Conservation (phyloP, 352 stramenopile species). For the Chrysophaeum taylorii region DNA sequence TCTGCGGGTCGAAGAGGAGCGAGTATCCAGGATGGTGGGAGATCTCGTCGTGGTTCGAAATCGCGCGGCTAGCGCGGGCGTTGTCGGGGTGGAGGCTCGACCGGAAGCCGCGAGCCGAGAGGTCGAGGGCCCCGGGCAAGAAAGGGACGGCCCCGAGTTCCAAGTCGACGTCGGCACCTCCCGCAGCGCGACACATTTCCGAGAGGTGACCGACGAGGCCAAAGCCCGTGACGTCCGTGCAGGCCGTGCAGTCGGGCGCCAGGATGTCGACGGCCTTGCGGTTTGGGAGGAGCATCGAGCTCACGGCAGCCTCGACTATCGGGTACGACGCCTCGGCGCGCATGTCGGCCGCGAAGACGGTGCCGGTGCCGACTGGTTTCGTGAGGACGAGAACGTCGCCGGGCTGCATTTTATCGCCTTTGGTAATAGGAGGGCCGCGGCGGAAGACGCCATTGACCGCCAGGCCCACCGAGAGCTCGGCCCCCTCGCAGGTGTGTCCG, state of each 20-base stretch:
- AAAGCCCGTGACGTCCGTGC: constrained; percentile 34
- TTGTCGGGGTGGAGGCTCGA: constrained; percentile 27
- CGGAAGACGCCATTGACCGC: not conserved
- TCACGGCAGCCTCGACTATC: constrained; percentile 22
- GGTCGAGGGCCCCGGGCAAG: constrained; percentile 20
- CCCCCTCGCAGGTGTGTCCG: constrained; percentile 51
- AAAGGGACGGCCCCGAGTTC: constrained; percentile 23
- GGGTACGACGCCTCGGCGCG: constrained; percentile 25
- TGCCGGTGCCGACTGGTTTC: constrained; percentile 47
- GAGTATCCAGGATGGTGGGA: not conserved
- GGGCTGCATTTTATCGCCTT: no score
- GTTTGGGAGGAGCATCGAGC: constrained; percentile 20
- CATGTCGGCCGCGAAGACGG: constrained; percentile 51
- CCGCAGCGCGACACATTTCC: constrained; percentile 27
- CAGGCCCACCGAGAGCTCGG: constrained; percentile 39
- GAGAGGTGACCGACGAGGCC: constrained; percentile 29
- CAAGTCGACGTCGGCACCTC: constrained; percentile 15
- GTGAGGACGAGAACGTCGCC: constrained; percentile 38
- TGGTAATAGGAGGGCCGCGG: no score
- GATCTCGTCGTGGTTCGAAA: constrained; percentile 25
- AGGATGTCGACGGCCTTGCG: constrained; percentile 4
- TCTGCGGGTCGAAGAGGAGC: constrained; percentile 33
- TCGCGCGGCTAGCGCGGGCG: constrained; percentile 15
- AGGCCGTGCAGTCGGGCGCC: constrained; percentile 17
- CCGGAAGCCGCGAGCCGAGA: constrained; percentile 16